These are phyloP conservation scores for Fraxinus cuspidata DNA, from an alignment of 257 asterid genomes.

Conservation along the genomic window DNA sequence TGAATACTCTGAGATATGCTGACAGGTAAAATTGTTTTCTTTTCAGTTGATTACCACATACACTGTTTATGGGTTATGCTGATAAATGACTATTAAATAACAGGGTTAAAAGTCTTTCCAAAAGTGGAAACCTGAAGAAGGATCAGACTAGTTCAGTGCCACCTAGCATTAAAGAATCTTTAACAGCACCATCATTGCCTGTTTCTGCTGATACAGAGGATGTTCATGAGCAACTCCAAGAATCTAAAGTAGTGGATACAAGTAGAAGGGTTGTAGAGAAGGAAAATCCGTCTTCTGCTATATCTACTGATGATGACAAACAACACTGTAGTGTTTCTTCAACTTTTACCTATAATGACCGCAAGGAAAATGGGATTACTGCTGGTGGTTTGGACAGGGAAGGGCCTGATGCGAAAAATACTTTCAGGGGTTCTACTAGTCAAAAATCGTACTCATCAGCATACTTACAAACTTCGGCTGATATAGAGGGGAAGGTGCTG, in stretches of 20 bases:
- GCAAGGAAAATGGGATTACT: slow-evolving; percentile 51
- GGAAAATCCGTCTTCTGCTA: slow-evolving; percentile 45
- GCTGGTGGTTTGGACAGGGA: slow-evolving; percentile 50
- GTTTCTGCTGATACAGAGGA: slow-evolving; percentile 59
- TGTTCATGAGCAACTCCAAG: slow-evolving; percentile 53
- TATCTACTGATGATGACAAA: slow-evolving; percentile 51
- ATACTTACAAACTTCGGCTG: slow-evolving; percentile 51
- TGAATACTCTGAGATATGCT: slow-evolving; percentile 95
- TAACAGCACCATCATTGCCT: slow-evolving; percentile 54
- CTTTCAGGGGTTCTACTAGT: slow-evolving; percentile 44
- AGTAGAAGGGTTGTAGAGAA: slow-evolving; percentile 57
- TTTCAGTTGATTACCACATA: not conserved
- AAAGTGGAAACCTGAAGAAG: slow-evolving; percentile 73
- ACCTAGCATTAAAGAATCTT: slow-evolving; percentile 57
- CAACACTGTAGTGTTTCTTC: slow-evolving; percentile 48
- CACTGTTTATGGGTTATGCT: slow-evolving; percentile 24
- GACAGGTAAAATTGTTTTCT: slow-evolving; percentile 53
- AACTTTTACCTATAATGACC: slow-evolving; percentile 46
- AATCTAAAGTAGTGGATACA: slow-evolving; percentile 53
- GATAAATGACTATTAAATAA: slow-evolving; percentile 23
- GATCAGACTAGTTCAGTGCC: slow-evolving; percentile 66
- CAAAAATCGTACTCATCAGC: slow-evolving; percentile 51
- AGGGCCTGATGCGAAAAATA: slow-evolving; percentile 44
- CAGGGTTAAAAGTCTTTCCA: slow-evolving; percentile 97
- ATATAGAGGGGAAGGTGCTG: slow-evolving; percentile 64